Evolutionary conservation across 768 basidiomycete species (phyloP), one percentile per base, ranked within the genome.

Genomic region (Xerocomus spinulosus): DNA sequence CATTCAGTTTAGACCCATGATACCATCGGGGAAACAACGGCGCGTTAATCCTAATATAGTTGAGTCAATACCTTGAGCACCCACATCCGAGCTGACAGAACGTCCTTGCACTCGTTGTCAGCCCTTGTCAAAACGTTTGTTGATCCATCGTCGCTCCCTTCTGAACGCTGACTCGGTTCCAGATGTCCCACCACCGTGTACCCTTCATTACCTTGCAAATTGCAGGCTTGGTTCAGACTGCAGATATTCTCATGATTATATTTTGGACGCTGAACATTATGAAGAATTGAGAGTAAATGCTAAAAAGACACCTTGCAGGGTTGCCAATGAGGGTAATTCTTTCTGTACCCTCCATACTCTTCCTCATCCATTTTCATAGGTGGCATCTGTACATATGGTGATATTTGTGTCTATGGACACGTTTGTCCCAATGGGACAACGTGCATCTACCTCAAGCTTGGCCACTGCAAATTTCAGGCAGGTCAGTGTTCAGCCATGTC

Each of bases 171-270:
- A 56, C 33, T 13, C 12, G 18, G 25, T 39, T 18, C 33, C 46
- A 55, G 82, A 83, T 56, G 78, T 70, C 57, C 82, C 83, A 2
- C 76, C 83, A 20, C 82, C 83, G 14, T 85, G 83, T 60, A 83
- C 81, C 15, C 64, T 82, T 42, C 83, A 80, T 64, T 85, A 83
- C 59, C 69, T 85, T 23, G 73, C 78, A 25, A 72, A 70, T 39
- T 85, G 83, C 70, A 79, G 80, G 58, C 75, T 76, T 46, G 81
- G 79, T 14, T 58, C 67, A 9, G 73, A 74, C 21, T 85, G 83
- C 60, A 78, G 74, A 65, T 85, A 79, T 50, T 77, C 64, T 13
- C 83, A 85, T 48, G 77, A 85, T 55, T 85, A 83, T 57, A 50
- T 79, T 26, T 64, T 85, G 6, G 70, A 76, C 21, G 68, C 68